phyloP scores from a whole-genome alignment of 305 asterid species.

The Fraxinus greggii region DNA sequence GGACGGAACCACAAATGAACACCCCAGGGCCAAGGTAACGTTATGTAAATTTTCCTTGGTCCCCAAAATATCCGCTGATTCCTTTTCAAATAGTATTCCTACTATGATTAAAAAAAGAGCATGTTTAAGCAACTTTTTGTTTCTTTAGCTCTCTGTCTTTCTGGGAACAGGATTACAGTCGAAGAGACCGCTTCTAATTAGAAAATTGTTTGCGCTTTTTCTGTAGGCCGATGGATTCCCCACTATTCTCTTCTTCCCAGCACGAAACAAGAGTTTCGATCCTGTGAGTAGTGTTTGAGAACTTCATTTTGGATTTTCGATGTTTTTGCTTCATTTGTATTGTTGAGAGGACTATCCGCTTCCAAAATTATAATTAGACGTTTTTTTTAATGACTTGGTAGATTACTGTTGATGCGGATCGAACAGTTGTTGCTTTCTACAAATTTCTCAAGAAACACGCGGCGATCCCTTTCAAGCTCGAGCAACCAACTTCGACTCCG shows the following conservation, averaged over 20 bases:
- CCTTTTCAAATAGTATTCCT: neutral
- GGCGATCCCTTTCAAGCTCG: constrained; percentile 75
- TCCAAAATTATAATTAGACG: neutral
- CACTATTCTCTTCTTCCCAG: constrained; percentile 83
- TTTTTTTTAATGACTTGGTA: constrained; percentile 24
- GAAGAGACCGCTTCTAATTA: neutral
- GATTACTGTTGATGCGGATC: constrained; percentile 65
- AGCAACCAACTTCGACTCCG: constrained; percentile 47
- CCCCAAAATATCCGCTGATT: neutral
- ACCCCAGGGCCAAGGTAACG: constrained; percentile 73
- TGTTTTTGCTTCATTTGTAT: neutral
- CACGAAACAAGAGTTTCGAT: constrained; percentile 66
- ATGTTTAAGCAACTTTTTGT: neutral
- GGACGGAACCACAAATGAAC: constrained; percentile 95
- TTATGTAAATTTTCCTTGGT: neutral
- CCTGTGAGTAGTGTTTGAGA: constrained; percentile 57
- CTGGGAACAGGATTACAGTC: neutral
- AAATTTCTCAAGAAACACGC: constrained; percentile 82
- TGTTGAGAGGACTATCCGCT: neutral
- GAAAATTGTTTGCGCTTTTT: neutral
- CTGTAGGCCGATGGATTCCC: constrained; percentile 87
- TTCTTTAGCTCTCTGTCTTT: neutral
- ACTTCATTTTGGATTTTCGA: neutral
- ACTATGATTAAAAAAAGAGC: neutral
- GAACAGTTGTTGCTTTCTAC: constrained; percentile 79